Base-by-base conservation (phyloP, 2,329 filamentous ascomycete genomes). In the Cylindrodendrum hubeiense region DNA sequence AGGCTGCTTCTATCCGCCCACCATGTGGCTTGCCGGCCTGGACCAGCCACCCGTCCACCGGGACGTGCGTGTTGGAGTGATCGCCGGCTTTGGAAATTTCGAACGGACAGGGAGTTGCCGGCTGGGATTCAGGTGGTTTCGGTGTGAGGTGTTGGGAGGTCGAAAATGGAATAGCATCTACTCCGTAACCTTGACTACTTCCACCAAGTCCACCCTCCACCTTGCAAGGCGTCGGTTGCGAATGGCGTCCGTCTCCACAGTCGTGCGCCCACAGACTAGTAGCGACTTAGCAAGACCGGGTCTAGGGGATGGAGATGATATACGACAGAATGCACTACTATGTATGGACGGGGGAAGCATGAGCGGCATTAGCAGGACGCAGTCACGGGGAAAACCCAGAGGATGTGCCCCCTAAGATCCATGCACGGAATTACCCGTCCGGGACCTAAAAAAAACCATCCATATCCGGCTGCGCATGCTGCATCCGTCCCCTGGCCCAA, bases 21-120 rank as follows among this genome's bases (percentile, higher is more conserved):
- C 67, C 39, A 64, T 60, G 62, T 71, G 69, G 69, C 69, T 68
- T 67, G 62, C 44, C 46, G 65, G 65, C 61, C 53, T 49, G 63
- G 62, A 57, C 50, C 39, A 64, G 53, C 53, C 21, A 70, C 50
- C 41, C 43, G 37, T 58, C 37, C 17, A 39, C 44, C 58, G 52
- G 30, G 21, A 56, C 39, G 39, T 34, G 65, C 60, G 46, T 15
- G n/a, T 30, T 33, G 24, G 22, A 15, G 44, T 47, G 21, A 47
- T 28, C 4, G 8, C 22, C 44, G 24, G 15, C 5, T 10, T 30
- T n/a, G n/a, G 28, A 12, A 12, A 30, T 30, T 30, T 33, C 22
- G 47, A 50, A 33, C 47, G 26, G 33, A 30, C 46, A 34, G 28
- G 22, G 15, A 8, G 22, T 47, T 7, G 22, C 22, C 44, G 22